Evolutionary conservation across 1,284 basidiomycete species (phyloP).

Genomic region (Heterobasidion parviporum): DNA sequence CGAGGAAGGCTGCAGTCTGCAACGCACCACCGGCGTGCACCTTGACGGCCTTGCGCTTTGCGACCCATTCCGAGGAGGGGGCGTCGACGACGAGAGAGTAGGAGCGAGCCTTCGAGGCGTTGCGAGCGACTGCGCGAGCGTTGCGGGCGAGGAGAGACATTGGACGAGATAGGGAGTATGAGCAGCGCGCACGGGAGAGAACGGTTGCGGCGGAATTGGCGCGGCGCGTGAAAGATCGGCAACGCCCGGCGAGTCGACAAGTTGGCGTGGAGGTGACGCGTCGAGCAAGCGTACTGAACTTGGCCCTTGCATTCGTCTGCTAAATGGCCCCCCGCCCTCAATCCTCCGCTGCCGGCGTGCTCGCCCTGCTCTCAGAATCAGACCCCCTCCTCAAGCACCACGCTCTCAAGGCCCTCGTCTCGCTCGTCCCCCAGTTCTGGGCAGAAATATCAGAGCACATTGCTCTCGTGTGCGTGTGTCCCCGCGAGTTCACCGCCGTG

Average conservation of each 20-base stretch:
- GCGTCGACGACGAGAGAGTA: slow-evolving; percentile 31
- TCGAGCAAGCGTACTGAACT: slow-evolving; percentile 4
- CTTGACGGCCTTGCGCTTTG: slow-evolving; percentile 48
- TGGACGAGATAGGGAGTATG: background rate
- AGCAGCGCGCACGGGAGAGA: slow-evolving; percentile 9
- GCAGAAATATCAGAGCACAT: slow-evolving; percentile 95
- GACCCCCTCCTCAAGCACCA: slow-evolving; percentile 83
- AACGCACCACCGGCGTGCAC: slow-evolving; percentile 61
- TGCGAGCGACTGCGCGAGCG: slow-evolving; percentile 35
- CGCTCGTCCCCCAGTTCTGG: slow-evolving; percentile 91
- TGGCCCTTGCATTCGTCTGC: slow-evolving; percentile 4
- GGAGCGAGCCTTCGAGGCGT: slow-evolving; percentile 24
- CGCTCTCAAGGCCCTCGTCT: slow-evolving; percentile 77
- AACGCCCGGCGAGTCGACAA: slow-evolving; percentile 6
- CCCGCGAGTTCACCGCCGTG: slow-evolving; percentile 4
- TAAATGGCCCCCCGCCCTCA: slow-evolving; percentile 58
- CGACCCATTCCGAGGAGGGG: slow-evolving; percentile 35
- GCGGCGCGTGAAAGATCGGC: slow-evolving; percentile 4
- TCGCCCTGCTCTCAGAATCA: slow-evolving; percentile 83
- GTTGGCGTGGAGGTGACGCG: slow-evolving; percentile 16
- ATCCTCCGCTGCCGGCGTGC: slow-evolving; percentile 81
- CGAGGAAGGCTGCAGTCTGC: background rate
- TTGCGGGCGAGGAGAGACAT: slow-evolving; percentile 53
- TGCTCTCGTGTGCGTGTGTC: slow-evolving; percentile 66
- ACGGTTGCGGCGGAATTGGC: slow-evolving; percentile 6